Conservation (phyloP, 2,329 filamentous ascomycete genomes). For the Biscogniauxia mediterranea region DNA sequence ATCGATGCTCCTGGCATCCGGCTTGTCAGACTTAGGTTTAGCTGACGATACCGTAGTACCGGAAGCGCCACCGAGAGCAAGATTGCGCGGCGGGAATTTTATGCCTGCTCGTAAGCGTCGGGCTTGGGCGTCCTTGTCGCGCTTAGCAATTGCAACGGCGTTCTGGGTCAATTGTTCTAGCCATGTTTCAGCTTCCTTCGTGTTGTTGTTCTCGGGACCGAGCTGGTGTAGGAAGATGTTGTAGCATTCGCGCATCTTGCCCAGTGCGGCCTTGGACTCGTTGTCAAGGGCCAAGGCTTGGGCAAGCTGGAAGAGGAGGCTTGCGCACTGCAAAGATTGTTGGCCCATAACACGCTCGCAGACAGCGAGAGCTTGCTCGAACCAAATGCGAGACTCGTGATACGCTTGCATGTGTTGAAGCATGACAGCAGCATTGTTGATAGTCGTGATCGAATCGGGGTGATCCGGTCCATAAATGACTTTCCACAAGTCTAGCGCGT, state of each 20-base stretch:
- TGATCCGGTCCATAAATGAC: slow-evolving; percentile 92
- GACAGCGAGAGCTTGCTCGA: slow-evolving; percentile 85
- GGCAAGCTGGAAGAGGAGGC: slow-evolving; percentile 93
- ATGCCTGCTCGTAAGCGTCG: slow-evolving; percentile 70
- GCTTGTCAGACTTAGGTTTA: slow-evolving; percentile 33
- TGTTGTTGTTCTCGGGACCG: slow-evolving; percentile 90
- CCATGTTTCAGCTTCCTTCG: slow-evolving; percentile 96
- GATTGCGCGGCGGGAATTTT: slow-evolving; percentile 62
- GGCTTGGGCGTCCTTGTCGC: slow-evolving; percentile 81
- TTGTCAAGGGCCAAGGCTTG: slow-evolving; percentile 95
- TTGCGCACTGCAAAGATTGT: slow-evolving; percentile 88
- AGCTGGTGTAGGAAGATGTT: slow-evolving; percentile 90
- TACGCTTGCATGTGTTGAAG: slow-evolving; percentile 93
- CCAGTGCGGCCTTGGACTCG: slow-evolving; percentile 87
- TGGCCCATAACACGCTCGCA: slow-evolving; percentile 89
- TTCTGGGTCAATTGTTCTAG: slow-evolving; percentile 94
- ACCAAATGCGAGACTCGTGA: slow-evolving; percentile 93
- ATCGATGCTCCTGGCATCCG: slow-evolving; percentile 81
- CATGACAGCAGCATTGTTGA: slow-evolving; percentile 99
- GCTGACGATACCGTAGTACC: slow-evolving; percentile 33
- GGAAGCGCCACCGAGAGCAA: slow-evolving; percentile 54
- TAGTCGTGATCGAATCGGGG: slow-evolving; percentile 95
- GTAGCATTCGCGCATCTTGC: slow-evolving; percentile 93
- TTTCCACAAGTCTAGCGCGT: slow-evolving; percentile 94
- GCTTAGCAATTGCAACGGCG: slow-evolving; percentile 90